phyloP scores from a whole-genome alignment of 2,329 filamentous ascomycete genomes.

The Ilyonectria robusta region DNA sequence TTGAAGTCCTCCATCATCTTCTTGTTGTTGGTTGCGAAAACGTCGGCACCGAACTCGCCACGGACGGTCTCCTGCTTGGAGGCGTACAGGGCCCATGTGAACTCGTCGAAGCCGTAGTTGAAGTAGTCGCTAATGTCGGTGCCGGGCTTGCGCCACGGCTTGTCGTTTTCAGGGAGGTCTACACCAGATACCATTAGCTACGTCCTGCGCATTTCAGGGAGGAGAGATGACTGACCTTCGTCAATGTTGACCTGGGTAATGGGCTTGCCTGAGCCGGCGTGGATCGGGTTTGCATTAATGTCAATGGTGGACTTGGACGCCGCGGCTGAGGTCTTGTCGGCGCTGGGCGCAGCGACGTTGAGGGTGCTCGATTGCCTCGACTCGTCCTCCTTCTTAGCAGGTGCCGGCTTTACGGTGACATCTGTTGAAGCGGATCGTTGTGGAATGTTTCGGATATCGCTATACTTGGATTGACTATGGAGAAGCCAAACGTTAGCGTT shows the following conservation, averaged over 20 bases:
- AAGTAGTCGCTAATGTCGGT: slow-evolving; percentile 98
- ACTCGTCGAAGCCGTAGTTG: slow-evolving; percentile 99
- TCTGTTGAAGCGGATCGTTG: slow-evolving; percentile 71
- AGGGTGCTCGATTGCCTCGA: slow-evolving; percentile 49
- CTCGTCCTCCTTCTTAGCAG: slow-evolving; percentile 63
- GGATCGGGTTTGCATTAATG: slow-evolving; percentile 84
- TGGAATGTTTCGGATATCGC: slow-evolving; percentile 76
- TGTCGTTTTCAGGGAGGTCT: slow-evolving; percentile 84
- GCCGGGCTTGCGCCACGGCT: slow-evolving; percentile 95
- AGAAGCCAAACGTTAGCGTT: slow-evolving; percentile 24
- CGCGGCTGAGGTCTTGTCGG: slow-evolving; percentile 72
- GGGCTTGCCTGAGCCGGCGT: slow-evolving; percentile 85
- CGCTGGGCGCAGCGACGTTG: slow-evolving; percentile 59
- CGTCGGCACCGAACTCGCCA: slow-evolving; percentile 79
- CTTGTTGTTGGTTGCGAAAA: slow-evolving; percentile 76
- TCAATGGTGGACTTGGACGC: slow-evolving; percentile 87
- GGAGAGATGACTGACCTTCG: slow-evolving; percentile 60
- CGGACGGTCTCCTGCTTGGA: slow-evolving; percentile 87
- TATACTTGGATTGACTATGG: slow-evolving; percentile 71
- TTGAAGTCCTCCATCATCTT: slow-evolving; percentile 83
- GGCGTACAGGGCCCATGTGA: slow-evolving; percentile 96
- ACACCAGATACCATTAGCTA: slow-evolving; percentile 29
- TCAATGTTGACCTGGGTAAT: slow-evolving; percentile 84
- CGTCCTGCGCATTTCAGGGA: not conserved
- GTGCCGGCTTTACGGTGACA: slow-evolving; percentile 60